A percentile compares a stretch with the other conserved stretches of the same genome.
These are phyloP conservation scores for Daedaleopsis nitida DNA, from an alignment of 768 basidiomycete species.

Conservation along the genomic window DNA sequence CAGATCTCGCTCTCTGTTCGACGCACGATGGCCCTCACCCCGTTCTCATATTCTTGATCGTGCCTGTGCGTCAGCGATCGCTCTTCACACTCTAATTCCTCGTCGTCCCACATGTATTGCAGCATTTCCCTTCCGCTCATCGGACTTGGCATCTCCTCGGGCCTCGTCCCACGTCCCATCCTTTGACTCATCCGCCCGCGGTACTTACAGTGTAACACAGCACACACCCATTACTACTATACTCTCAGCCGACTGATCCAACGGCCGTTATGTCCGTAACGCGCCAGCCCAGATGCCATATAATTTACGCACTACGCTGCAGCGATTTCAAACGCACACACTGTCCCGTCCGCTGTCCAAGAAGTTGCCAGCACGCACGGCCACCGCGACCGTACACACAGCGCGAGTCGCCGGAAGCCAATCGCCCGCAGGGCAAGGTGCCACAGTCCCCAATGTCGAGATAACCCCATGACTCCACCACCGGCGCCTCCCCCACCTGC, in stretches of 20 bases:
- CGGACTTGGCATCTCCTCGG: not conserved
- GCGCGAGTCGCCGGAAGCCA: too few species aligned
- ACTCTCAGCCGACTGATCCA: too few species aligned
- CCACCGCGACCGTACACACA: too few species aligned
- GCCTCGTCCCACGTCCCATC: not conserved
- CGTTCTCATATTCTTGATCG: slow-evolving; percentile 2
- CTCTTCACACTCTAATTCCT: slow-evolving; percentile 18
- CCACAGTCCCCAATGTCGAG: not conserved
- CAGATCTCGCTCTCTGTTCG: slow-evolving; percentile 11
- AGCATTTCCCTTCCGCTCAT: slow-evolving; percentile 3
- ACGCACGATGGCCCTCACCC: not conserved
- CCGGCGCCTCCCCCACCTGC: too few species aligned
- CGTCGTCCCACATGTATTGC: not conserved
- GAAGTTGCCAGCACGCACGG: too few species aligned
- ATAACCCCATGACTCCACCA: not conserved
- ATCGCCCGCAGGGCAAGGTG: too few species aligned
- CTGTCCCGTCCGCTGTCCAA: too few species aligned
- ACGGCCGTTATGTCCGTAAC: not conserved
- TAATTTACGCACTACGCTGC: not conserved
- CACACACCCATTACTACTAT: too few species aligned
- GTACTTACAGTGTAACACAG: too few species aligned
- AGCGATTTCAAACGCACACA: too few species aligned
- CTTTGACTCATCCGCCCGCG: too few species aligned
- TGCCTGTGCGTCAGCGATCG: slow-evolving; percentile 3
- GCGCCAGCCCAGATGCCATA: not conserved